These are phyloP conservation scores for Smittium culicis DNA, from an alignment of 371 early-diverging fungal genomes.

Conservation along the genomic window DNA sequence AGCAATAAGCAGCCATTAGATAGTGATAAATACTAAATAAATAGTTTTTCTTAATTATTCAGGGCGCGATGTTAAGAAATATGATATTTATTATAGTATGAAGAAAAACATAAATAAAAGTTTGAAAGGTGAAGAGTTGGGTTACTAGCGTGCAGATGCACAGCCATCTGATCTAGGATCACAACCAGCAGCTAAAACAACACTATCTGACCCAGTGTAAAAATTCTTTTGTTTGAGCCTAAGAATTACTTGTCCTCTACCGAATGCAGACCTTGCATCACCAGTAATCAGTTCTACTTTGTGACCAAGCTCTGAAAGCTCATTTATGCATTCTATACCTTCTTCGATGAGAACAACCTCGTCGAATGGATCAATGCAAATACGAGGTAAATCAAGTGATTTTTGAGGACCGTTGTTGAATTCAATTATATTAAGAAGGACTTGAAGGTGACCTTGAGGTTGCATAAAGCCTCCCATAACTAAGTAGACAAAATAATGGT, in stretches of 20 bases:
- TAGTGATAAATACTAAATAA: too few species aligned
- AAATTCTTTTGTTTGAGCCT: slow-evolving; percentile 26
- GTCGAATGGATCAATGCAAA: slow-evolving; percentile 40
- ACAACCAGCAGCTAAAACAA: slow-evolving; percentile 43
- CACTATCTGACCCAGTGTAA: slow-evolving; percentile 19
- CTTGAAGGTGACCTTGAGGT: slow-evolving; percentile 75
- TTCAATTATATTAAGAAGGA: slow-evolving; percentile 49
- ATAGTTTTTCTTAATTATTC: too few species aligned
- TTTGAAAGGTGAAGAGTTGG: too few species aligned
- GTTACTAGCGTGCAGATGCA: slow-evolving; percentile 11
- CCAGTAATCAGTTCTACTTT: slow-evolving; percentile 32
- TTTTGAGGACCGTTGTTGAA: slow-evolving; percentile 46
- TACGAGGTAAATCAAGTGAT: slow-evolving; percentile 55
- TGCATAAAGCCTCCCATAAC: slow-evolving; percentile 51
- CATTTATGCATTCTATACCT: slow-evolving; percentile 35
- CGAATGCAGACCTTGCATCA: slow-evolving; percentile 42
- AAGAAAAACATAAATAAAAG: too few species aligned
- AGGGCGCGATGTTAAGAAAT: too few species aligned
- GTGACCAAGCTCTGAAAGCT: slow-evolving; percentile 45
- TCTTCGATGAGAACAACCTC: slow-evolving; percentile 47
- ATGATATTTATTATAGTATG: too few species aligned
- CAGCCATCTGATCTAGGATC: slow-evolving; percentile 56
- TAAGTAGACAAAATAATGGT: slow-evolving; percentile 41
- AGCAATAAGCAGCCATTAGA: too few species aligned
- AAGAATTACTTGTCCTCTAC: slow-evolving; percentile 56